Percentiles rank a stretch among this genome's conserved stretches.
Evolutionary conservation across 2,329 filamentous ascomycete genomes (phyloP).

Genomic region (Ceratocystis alfenasii): DNA sequence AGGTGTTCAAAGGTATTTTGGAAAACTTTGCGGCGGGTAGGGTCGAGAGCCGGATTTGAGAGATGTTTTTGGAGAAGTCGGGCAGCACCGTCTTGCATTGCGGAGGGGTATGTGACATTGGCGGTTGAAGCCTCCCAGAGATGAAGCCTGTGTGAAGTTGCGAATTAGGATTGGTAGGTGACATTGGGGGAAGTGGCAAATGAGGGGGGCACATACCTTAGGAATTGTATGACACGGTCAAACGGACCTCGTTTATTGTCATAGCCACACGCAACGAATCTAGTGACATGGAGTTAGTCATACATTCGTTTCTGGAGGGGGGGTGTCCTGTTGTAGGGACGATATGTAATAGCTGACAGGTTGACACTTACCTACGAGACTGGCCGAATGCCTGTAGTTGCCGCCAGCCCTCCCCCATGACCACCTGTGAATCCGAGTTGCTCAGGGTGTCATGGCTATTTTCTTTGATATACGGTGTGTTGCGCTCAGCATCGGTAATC

Average conservation of each 20-base stretch:
- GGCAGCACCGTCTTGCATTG: slow-evolving; percentile 55
- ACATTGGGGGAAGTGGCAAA: not conserved
- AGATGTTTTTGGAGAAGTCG: slow-evolving; percentile 39
- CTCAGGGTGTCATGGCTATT: slow-evolving; percentile 52
- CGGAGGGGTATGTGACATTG: slow-evolving; percentile 51
- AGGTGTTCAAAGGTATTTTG: slow-evolving; percentile 42
- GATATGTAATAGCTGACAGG: not conserved
- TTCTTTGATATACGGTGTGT: slow-evolving; percentile 47
- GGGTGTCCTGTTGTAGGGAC: too few species aligned
- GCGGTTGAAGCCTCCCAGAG: slow-evolving; percentile 49
- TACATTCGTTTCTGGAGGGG: not conserved
- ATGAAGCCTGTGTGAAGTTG: slow-evolving; percentile 32
- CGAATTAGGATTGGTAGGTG: not conserved
- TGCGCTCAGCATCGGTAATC: slow-evolving; percentile 52
- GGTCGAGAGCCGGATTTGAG: slow-evolving; percentile 26
- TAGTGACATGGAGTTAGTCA: slow-evolving; percentile 24
- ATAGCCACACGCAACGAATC: slow-evolving; percentile 48
- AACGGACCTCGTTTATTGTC: slow-evolving; percentile 40
- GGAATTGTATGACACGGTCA: slow-evolving; percentile 48
- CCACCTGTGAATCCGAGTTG: slow-evolving; percentile 43
- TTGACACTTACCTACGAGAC: slow-evolving; percentile 36
- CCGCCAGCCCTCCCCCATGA: slow-evolving; percentile 56
- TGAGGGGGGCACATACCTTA: slow-evolving; percentile 30
- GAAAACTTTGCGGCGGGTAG: slow-evolving; percentile 34
- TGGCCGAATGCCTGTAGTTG: slow-evolving; percentile 48